A percentile compares a stretch with the other conserved stretches of the same genome.
Conservation (phyloP, 2,329 filamentous ascomycete species). For the Mycogone perniciosa region DNA sequence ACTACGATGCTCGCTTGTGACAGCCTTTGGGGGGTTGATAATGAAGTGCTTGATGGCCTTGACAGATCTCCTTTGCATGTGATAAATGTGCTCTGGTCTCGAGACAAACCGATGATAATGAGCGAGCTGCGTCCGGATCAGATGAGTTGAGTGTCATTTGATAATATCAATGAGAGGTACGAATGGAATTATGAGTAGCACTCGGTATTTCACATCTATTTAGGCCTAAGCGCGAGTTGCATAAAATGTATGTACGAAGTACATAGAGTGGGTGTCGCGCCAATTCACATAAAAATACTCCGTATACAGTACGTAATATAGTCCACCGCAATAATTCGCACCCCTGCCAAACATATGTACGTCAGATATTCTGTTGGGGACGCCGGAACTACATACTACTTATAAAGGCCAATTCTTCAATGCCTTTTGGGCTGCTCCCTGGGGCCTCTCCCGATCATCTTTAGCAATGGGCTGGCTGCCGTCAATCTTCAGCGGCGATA, state of each 20-base stretch:
- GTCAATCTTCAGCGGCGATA: conserved; percentile 44
- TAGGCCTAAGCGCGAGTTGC: no score
- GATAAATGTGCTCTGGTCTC: neutral
- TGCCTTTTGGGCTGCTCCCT: conserved; percentile 4
- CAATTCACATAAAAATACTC: neutral
- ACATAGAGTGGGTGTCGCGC: conserved; percentile 2
- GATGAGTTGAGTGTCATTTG: no score
- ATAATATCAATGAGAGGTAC: no score
- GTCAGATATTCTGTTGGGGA: conserved; percentile 12
- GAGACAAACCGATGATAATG: no score
- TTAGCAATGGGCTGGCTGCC: conserved; percentile 52
- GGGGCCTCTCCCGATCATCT: conserved; percentile 6
- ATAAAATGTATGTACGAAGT: conserved; percentile 6
- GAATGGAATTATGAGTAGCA: no score
- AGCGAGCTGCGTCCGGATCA: no score
- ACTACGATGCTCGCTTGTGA: neutral
- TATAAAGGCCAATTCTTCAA: neutral
- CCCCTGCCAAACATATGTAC: conserved; percentile 10
- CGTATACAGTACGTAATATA: conserved; percentile 5
- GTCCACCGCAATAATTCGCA: neutral
- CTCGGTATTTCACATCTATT: no score
- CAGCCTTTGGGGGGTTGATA: neutral
- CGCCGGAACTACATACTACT: conserved; percentile 2
- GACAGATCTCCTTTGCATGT: neutral
- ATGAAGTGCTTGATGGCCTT: neutral